phyloP scores from a whole-genome alignment of 257 asterid species.

The Sherardia arvensis region DNA sequence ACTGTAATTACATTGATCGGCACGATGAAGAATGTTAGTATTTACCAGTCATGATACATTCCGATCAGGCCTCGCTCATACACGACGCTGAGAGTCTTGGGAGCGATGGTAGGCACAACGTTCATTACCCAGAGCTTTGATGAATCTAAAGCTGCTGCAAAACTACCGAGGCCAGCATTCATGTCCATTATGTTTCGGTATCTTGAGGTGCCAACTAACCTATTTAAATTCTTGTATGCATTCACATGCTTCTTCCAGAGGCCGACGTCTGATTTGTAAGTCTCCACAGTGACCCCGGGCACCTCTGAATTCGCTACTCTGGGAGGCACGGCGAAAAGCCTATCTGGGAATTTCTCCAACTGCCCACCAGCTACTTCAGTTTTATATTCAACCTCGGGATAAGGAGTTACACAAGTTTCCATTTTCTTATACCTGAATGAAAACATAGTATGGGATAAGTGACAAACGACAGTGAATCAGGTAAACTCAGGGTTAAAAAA shows the following conservation, averaged over 20 bases:
- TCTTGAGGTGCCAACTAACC: constrained; percentile 58
- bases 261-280: constrained; percentile 53
- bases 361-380: constrained; percentile 55
- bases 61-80: constrained; percentile 89
- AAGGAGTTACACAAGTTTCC: constrained; percentile 69
- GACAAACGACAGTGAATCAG: not conserved
- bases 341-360: constrained; percentile 64
- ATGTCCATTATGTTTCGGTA: constrained; percentile 86
- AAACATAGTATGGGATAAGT: constrained; percentile 3
- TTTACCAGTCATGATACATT: constrained; percentile 89
- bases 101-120: constrained; percentile 68
- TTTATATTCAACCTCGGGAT: constrained; percentile 42
- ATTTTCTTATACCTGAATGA: constrained; percentile 66
- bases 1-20: not conserved
- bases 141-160: constrained; percentile 81
- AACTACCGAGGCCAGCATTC: constrained; percentile 92
- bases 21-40: not conserved
- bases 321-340: constrained; percentile 78
- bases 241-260: constrained; percentile 68
- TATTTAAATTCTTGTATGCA: constrained; percentile 46
- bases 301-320: constrained; percentile 51
- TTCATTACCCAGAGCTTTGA: constrained; percentile 89
- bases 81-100: constrained; percentile 55
- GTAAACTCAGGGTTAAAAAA: not conserved
- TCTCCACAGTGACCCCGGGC: constrained; percentile 51